A percentile compares a stretch with the other conserved stretches of the same genome.
These are phyloP conservation scores for Colletotrichum chrysophilum DNA, from an alignment of 2,329 filamentous ascomycete species.

Conservation along the genomic window DNA sequence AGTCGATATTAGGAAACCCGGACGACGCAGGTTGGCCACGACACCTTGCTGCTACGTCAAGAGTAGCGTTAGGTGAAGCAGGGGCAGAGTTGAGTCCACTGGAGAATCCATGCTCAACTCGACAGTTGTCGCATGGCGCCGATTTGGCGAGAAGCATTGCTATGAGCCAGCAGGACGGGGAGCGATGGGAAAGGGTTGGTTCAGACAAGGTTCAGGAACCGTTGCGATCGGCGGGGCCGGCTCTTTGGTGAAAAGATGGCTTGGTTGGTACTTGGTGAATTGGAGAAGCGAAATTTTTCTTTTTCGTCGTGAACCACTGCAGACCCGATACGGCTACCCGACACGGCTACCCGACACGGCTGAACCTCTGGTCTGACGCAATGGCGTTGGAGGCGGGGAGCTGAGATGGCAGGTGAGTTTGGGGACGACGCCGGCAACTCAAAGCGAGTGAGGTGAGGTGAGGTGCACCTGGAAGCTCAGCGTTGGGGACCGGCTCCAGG, in stretches of 20 bases:
- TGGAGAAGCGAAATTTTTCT: background rate
- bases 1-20: slow-evolving; percentile 16
- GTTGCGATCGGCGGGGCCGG: slow-evolving; percentile 12
- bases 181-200: slow-evolving; percentile 4
- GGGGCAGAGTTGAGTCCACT: background rate
- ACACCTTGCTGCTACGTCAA: background rate
- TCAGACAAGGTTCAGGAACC: slow-evolving; percentile 14
- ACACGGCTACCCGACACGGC: too few relatives aligned
- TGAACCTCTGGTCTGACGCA: slow-evolving; percentile 9
- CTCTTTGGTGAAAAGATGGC: background rate
- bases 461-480: background rate
- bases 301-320: background rate
- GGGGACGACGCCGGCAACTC: background rate
- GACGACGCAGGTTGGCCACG: background rate
- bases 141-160: background rate
- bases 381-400: background rate
- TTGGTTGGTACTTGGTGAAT: background rate
- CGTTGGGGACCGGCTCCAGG: background rate
- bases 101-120: slow-evolving; percentile 11
- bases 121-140: background rate
- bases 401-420: background rate
- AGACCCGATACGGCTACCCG: background rate
- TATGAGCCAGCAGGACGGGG: background rate
- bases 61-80: background rate
- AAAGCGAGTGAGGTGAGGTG: background rate